Percentiles rank a stretch among this genome's conserved stretches.
These are phyloP conservation scores for Leccinum subfulvum DNA, from an alignment of 1,284 basidiomycete genomes.

Conservation along the genomic window DNA sequence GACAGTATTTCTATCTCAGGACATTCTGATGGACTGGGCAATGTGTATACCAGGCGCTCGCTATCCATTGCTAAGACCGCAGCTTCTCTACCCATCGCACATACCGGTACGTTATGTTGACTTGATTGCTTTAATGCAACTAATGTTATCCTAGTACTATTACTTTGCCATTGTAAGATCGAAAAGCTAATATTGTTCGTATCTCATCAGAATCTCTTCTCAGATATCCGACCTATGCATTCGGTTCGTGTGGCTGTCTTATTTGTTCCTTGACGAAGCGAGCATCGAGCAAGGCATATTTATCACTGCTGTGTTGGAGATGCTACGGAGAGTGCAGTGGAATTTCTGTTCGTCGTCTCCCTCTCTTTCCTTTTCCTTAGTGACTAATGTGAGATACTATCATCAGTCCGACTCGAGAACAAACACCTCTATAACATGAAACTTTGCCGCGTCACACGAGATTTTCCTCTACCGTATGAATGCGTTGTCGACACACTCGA, in stretches of 20 bases:
- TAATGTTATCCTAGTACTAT: conserved; percentile 51
- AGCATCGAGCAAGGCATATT: conserved; percentile 62
- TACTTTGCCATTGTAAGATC: conserved; percentile 68
- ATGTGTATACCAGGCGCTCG: conserved; percentile 59
- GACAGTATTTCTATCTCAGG: conserved; percentile 41
- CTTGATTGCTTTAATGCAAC: not conserved
- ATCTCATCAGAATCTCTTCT: not conserved
- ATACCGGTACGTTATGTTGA: conserved; percentile 48
- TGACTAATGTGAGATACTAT: not conserved
- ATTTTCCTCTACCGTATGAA: conserved; percentile 74
- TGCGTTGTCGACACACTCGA: conserved; percentile 41
- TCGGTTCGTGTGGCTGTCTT: conserved; percentile 82
- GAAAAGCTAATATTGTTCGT: not conserved
- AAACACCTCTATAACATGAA: conserved; percentile 84
- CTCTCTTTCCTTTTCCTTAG: not conserved
- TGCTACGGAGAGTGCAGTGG: conserved; percentile 85
- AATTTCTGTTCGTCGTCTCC: conserved; percentile 71
- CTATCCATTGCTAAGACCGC: conserved; percentile 70
- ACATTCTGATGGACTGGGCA: conserved; percentile 82
- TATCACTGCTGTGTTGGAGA: conserved; percentile 72
- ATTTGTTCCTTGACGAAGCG: conserved; percentile 59
- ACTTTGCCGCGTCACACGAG: conserved; percentile 75
- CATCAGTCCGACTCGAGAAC: conserved; percentile 76
- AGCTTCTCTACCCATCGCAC: conserved; percentile 68
- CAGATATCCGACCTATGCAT: conserved; percentile 72